Evolutionary conservation across 495 filamentous ascomycete species (phyloP).

Genomic region (Rostrohypoxylon terebratum): DNA sequence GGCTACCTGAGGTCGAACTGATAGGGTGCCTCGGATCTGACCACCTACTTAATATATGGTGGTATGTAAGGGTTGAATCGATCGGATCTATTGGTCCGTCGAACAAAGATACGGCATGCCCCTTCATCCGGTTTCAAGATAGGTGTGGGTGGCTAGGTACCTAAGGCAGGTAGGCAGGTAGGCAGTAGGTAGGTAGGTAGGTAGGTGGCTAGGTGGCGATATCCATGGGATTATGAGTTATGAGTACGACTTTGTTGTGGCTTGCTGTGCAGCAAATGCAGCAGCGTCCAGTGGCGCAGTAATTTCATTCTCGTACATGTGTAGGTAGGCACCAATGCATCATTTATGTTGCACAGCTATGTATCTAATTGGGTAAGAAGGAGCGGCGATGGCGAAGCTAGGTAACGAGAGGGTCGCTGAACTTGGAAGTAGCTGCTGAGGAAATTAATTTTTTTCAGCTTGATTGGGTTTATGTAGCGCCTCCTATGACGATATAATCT

Average conservation of each 20-base stretch:
- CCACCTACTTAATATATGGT: too few species aligned
- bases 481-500: background rate
- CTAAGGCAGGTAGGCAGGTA: background rate
- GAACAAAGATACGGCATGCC: too few species aligned
- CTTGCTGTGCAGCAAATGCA: background rate
- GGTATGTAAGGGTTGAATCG: too few species aligned
- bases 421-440: background rate
- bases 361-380: background rate
- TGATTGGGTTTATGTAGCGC: background rate
- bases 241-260: background rate
- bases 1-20: too few species aligned
- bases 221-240: too few species aligned
- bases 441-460: conserved; percentile 1
- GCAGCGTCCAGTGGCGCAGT: background rate
- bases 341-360: background rate
- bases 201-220: too few species aligned
- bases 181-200: background rate
- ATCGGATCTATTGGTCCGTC: too few species aligned
- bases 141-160: too few species aligned
- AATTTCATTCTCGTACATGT: background rate
- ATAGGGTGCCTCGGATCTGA: too few species aligned
- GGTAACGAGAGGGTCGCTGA: background rate
- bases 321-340: too few species aligned
- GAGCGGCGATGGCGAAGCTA: background rate
- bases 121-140: too few species aligned